These are phyloP conservation scores for Cryptosporidium sp. DNA, from an alignment of 169 alveolate species.

Conservation along the genomic window DNA sequence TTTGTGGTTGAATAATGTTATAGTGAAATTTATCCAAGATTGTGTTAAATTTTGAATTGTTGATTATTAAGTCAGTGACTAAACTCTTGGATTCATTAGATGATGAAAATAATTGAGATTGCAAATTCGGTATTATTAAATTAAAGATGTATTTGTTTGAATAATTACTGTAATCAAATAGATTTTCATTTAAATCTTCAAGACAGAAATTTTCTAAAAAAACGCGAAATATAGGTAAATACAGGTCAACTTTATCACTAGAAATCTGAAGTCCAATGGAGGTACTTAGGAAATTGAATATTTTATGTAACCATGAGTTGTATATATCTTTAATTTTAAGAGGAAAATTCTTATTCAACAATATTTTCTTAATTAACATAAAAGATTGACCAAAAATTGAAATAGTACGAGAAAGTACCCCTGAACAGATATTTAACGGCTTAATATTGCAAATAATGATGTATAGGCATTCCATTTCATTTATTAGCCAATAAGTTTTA, in stretches of 20 bases:
- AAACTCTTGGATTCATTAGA: not conserved
- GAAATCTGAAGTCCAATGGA: slow-evolving; percentile 44
- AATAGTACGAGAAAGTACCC: not conserved
- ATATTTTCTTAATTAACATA: slow-evolving; percentile 7
- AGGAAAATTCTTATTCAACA: not conserved
- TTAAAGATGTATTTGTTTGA: not conserved
- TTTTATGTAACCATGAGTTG: not conserved
- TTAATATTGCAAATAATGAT: slow-evolving; percentile 12
- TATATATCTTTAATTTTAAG: not conserved
- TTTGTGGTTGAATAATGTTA: not conserved
- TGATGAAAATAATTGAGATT: slow-evolving; percentile 28
- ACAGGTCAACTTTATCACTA: not conserved
- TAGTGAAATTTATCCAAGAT: not conserved
- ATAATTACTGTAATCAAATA: not conserved
- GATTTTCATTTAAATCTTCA: not conserved
- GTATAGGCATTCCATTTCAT: slow-evolving; percentile 31
- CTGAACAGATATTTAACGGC: not conserved
- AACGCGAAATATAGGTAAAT: not conserved
- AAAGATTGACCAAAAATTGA: slow-evolving; percentile 15
- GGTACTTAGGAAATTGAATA: slow-evolving; percentile 8
- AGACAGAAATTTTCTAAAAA: slow-evolving; percentile 21
- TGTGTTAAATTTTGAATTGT: not conserved
- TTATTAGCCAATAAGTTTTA: not conserved
- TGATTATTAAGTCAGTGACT: not conserved
- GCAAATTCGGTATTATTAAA: not conserved